Percentiles rank a stretch among this genome's conserved stretches.
Evolutionary conservation across 768 basidiomycete genomes (phyloP).

Genomic region (Podaxis rugospora): DNA sequence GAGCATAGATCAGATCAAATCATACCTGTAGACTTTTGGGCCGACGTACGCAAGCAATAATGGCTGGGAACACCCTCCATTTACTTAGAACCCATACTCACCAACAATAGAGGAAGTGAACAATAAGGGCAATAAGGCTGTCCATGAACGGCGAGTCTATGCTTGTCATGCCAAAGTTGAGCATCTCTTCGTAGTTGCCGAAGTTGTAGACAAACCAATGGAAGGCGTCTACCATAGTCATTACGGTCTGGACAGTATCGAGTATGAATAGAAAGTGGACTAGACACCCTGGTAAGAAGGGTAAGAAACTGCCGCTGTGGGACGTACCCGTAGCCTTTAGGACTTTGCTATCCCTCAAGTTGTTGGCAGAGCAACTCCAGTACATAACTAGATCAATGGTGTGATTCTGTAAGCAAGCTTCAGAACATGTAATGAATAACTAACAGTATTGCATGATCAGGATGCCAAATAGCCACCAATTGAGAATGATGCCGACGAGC

Average conservation of each 20-base stretch:
- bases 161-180: neutral
- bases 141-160: conserved; percentile 5
- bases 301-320: neutral
- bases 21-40: neutral
- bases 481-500: conserved; percentile 5
- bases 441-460: conserved; percentile 9
- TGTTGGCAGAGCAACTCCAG: neutral
- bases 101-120: conserved; percentile 5
- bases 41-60: neutral
- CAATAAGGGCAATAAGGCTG: neutral
- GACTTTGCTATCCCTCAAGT: neutral
- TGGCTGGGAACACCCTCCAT: neutral
- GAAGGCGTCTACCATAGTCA: conserved; percentile 8
- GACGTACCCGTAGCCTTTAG: neutral
- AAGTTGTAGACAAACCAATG: conserved; percentile 5
- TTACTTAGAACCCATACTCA: neutral
- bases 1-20: neutral
- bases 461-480: conserved; percentile 10
- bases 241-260: conserved; percentile 3
- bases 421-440: neutral
- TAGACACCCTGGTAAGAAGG: neutral
- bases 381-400: neutral
- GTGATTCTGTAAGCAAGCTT: neutral
- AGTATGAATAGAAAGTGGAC: conserved; percentile 9
- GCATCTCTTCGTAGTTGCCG: neutral